Evolutionary conservation across 495 filamentous ascomycete genomes (phyloP).

Genomic region (Xylaria longipes): DNA sequence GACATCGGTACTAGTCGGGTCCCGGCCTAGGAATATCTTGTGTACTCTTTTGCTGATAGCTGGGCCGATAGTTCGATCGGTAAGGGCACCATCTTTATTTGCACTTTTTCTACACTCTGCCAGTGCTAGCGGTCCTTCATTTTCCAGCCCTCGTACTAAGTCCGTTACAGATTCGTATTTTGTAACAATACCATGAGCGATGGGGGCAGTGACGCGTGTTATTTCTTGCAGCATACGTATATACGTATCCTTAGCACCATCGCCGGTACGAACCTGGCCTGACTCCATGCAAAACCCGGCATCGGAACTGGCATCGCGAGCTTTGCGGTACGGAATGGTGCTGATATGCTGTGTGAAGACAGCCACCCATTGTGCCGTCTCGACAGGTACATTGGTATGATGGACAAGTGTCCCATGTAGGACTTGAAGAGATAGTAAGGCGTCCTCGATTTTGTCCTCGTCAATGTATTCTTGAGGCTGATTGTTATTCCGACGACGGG

Average conservation of each 20-base stretch:
- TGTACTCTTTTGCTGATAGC: constrained; percentile 74
- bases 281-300: constrained; percentile 83
- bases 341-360: constrained; percentile 83
- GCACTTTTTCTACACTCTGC: constrained; percentile 70
- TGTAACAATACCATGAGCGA: constrained; percentile 72
- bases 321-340: constrained; percentile 71
- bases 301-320: constrained; percentile 46
- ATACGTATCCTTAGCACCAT: constrained; percentile 71
- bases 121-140: constrained; percentile 63
- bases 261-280: constrained; percentile 79
- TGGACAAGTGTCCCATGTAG: constrained; percentile 71
- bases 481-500: constrained; percentile 50
- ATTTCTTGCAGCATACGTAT: constrained; percentile 82
- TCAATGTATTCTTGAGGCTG: constrained; percentile 61
- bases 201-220: constrained; percentile 70
- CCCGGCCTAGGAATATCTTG: constrained; percentile 74
- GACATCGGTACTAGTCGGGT: constrained; percentile 71
- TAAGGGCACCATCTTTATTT: constrained; percentile 70
- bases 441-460: constrained; percentile 76
- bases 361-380: constrained; percentile 79
- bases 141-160: constrained; percentile 65
- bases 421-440: constrained; percentile 75
- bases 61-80: constrained; percentile 69
- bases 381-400: constrained; percentile 65
- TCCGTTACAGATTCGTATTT: constrained; percentile 65